A percentile compares a stretch with the other conserved stretches of the same genome.
phyloP scores from a whole-genome alignment of 116 monocot species.

The Iris pallida region DNA sequence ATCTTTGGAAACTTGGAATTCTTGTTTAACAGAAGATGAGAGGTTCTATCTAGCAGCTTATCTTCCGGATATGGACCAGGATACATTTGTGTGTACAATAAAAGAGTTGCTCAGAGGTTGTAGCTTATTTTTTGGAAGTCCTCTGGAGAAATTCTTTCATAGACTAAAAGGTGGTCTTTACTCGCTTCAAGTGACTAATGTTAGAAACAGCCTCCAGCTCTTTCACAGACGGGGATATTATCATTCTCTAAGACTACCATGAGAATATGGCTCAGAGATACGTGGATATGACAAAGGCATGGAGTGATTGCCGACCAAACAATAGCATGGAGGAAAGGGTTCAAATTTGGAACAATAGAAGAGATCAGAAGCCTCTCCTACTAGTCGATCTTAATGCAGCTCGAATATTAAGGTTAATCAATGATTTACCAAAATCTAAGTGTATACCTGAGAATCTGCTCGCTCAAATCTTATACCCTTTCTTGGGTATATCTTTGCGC shows the following conservation, averaged over 20 bases:
- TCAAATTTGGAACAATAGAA: conserved; percentile 46
- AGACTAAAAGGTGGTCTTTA: conserved; percentile 70
- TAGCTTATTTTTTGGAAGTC: conserved; percentile 79
- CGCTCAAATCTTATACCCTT: conserved; percentile 51
- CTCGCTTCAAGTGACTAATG: conserved; percentile 43
- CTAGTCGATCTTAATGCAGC: conserved; percentile 81
- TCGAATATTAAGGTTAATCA: neutral
- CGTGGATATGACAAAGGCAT: conserved; percentile 50
- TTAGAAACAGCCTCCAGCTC: conserved; percentile 40
- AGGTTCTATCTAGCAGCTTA: no score
- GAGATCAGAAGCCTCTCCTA: conserved; percentile 35
- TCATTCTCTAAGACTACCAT: conserved; percentile 75
- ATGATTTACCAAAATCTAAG: neutral
- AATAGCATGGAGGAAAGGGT: conserved; percentile 45
- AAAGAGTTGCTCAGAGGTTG: conserved; percentile 61
- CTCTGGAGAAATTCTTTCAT: conserved; percentile 44
- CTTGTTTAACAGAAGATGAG: no score
- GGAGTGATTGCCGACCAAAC: conserved; percentile 36
- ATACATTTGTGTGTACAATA: conserved; percentile 61
- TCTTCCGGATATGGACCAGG: conserved; percentile 79
- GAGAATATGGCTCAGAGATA: conserved; percentile 48
- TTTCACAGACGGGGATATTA: conserved; percentile 50
- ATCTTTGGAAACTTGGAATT: no score
- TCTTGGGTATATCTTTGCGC: conserved; percentile 49
- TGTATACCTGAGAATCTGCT: conserved; percentile 35